These are phyloP conservation scores for Ochromonas danica DNA, from an alignment of 108 stramenopile species.

Conservation along the genomic window DNA sequence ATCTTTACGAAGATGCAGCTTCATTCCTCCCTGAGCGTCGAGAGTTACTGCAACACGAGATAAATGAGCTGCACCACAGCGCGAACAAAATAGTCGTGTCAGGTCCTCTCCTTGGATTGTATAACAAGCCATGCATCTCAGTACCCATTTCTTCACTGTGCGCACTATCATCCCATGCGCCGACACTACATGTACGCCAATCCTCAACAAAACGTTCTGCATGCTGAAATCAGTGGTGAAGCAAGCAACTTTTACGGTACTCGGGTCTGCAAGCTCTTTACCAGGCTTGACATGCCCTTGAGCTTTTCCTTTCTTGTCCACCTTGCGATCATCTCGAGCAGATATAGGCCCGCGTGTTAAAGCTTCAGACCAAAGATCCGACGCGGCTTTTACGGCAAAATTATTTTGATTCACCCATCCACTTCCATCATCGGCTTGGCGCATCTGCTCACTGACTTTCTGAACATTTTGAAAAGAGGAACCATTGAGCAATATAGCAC, in stretches of 20 bases:
- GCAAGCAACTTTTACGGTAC: slow-evolving; percentile 71
- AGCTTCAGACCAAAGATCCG: too few species aligned
- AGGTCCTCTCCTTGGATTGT: slow-evolving; percentile 66
- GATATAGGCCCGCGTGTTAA: too few species aligned
- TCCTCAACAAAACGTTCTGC: slow-evolving; percentile 97
- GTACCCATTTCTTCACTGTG: slow-evolving; percentile 82
- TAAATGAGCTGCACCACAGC: slow-evolving; percentile 81
- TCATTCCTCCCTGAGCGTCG: slow-evolving; percentile 76
- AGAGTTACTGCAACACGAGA: slow-evolving; percentile 79
- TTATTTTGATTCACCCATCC: too few species aligned
- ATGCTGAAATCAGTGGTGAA: slow-evolving; percentile 97
- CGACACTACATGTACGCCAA: slow-evolving; percentile 82
- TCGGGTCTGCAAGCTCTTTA: too few species aligned
- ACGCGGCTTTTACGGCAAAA: too few species aligned
- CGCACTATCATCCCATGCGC: slow-evolving; percentile 79
- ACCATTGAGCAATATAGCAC: too few species aligned
- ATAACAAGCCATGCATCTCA: slow-evolving; percentile 90
- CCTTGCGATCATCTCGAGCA: too few species aligned
- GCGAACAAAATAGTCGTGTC: slow-evolving; percentile 79
- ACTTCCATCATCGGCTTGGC: too few species aligned
- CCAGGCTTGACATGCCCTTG: too few species aligned
- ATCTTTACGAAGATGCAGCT: slow-evolving; percentile 78
- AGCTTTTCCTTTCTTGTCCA: too few species aligned
- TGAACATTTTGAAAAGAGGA: too few species aligned
- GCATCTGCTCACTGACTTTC: too few species aligned